These are phyloP conservation scores for Phytophthora sp. DNA, from an alignment of 352 stramenopile species.

Conservation along the genomic window DNA sequence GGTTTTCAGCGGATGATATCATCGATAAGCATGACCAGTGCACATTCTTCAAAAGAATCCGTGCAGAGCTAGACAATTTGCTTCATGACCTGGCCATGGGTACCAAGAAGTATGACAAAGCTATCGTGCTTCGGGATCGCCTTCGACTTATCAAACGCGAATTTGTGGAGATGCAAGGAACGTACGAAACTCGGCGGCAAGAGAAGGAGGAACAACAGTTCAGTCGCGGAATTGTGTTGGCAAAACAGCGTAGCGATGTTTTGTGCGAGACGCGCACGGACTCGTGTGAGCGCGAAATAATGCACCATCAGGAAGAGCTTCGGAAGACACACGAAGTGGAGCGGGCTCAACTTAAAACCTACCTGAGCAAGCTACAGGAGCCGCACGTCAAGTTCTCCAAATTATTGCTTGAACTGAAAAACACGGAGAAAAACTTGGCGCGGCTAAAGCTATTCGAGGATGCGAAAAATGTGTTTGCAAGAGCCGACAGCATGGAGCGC, in stretches of 20 bases:
- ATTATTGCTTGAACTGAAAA: slow-evolving; percentile 72
- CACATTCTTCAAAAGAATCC: slow-evolving; percentile 70
- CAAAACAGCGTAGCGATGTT: slow-evolving; percentile 41
- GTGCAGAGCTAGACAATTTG: slow-evolving; percentile 60
- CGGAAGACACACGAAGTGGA: slow-evolving; percentile 69
- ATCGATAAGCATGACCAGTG: slow-evolving; percentile 79
- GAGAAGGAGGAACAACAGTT: slow-evolving; percentile 57
- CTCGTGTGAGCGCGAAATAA: slow-evolving; percentile 50
- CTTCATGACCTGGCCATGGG: slow-evolving; percentile 56
- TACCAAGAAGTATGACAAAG: slow-evolving; percentile 78
- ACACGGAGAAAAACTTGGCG: slow-evolving; percentile 72
- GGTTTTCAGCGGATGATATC: slow-evolving; percentile 61
- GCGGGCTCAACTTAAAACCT: slow-evolving; percentile 64
- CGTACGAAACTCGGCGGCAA: slow-evolving; percentile 63
- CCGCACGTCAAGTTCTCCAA: slow-evolving; percentile 75
- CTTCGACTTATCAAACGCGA: slow-evolving; percentile 67
- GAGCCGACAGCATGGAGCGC: slow-evolving; percentile 65
- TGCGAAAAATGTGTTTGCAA: slow-evolving; percentile 70
- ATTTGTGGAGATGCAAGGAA: slow-evolving; percentile 71
- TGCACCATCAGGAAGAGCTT: slow-evolving; percentile 54
- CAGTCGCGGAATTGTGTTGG: slow-evolving; percentile 45
- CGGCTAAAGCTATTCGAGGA: slow-evolving; percentile 74
- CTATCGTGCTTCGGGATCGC: slow-evolving; percentile 66
- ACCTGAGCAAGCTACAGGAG: slow-evolving; percentile 58
- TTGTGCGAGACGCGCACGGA: slow-evolving; percentile 36